A percentile compares a stretch with the other conserved stretches of the same genome.
phyloP scores from a whole-genome alignment of 176 grass and related monocot species.

The Alloteropsis semialata region DNA sequence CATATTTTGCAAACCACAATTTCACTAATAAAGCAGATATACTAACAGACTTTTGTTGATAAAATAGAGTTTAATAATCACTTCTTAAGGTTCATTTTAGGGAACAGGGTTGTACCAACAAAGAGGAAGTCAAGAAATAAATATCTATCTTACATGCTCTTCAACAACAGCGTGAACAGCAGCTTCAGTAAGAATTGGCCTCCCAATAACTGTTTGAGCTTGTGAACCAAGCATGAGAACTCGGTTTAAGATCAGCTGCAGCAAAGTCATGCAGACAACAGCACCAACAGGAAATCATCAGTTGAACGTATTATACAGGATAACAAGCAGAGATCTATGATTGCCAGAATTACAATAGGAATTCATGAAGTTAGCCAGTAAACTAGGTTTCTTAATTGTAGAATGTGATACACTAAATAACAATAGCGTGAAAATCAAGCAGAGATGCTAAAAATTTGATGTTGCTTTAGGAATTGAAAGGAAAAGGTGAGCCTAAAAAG shows the following conservation, averaged over 20 bases:
- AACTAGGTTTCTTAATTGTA: neutral
- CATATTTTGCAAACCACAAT: neutral
- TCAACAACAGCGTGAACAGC: conserved; percentile 88
- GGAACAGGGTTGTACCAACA: neutral
- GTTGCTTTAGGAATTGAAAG: neutral
- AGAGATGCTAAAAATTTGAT: neutral
- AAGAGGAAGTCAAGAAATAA: conserved; percentile 24
- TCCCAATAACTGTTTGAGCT: conserved; percentile 84
- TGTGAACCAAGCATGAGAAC: conserved; percentile 92
- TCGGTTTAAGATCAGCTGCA: conserved; percentile 82
- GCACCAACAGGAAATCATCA: conserved; percentile 11
- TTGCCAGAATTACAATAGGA: neutral
- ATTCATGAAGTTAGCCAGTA: neutral
- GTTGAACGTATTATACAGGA: conserved; percentile 9
- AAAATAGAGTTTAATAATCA: conserved; percentile 16
- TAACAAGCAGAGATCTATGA: neutral
- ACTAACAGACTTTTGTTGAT: neutral
- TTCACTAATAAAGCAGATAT: neutral
- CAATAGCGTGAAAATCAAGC: neutral
- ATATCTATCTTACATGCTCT: conserved; percentile 81
- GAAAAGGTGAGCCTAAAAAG: neutral
- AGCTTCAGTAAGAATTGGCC: conserved; percentile 73
- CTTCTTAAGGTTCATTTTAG: conserved; percentile 7
- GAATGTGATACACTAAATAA: neutral
- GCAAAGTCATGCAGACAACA: conserved; percentile 21